Base-by-base conservation (phyloP, 345 rosid species). In the Gossypium thurberi region DNA sequence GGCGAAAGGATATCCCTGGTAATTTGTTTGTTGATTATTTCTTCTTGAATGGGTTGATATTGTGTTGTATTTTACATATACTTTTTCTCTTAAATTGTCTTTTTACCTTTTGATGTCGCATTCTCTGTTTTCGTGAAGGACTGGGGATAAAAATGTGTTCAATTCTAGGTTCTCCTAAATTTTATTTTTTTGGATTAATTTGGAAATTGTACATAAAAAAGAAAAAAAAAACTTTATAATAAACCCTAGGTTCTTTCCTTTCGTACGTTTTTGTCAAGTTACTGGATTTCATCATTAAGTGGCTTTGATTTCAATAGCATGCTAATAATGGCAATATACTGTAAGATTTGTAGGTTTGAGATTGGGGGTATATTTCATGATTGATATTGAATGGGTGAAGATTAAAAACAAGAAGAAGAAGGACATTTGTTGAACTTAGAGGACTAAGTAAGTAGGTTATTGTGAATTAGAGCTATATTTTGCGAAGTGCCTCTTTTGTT, bases 1-100 rank as follows among this genome's bases (percentile, higher is more conserved):
- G 84, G 11, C 65, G 81, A 8, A 87, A 90, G 76, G 88, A 82
- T 4, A 37, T 85, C 70, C 83, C 97, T 69, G 88, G 97, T 85
- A 83, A 74, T 40, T 66, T 62, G 10, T 53, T 53, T 53, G 8
- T 10, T 9, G 10, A 2, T 47, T 73, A 56, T 13, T 67, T 11
- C 26, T 23, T 52, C 28, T 44, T 65, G 33, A 53, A 53, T 18
- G 20, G 2, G 12, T 2, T 37, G 61, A 26, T 57, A 10, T 46
- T 63, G 28, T 62, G 50, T 66, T 48, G 23, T 62, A 50, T 66
- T 50, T 17, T 55, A 42, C 50, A 26, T 18, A n/a, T 12, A 15
- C 11, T 76, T 70, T 33, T 51, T 64, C 23, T 70, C 44, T 69
- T 62, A 52, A 53, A 2, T 18, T 13, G 10, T 20, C 13, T 55